These are phyloP conservation scores for Annulohypoxylon nitens DNA, from an alignment of 495 filamentous ascomycete species.

Conservation along the genomic window DNA sequence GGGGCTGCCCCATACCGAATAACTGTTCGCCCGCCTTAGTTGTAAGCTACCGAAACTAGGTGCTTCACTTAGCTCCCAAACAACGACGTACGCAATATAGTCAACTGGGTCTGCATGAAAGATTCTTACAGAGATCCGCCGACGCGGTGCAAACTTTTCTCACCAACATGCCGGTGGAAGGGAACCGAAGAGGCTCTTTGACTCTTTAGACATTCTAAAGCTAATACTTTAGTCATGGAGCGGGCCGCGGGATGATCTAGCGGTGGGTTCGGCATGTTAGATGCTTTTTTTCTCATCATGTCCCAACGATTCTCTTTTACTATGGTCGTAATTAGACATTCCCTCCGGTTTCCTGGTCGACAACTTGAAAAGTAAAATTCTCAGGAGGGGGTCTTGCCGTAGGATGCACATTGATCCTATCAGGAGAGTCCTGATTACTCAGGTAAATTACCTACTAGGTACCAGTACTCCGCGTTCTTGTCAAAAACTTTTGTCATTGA, in stretches of 20 bases:
- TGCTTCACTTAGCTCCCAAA: conserved; percentile 26
- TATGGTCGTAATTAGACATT: conserved; percentile 30
- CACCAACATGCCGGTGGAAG: conserved; percentile 26
- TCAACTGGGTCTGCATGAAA: conserved; percentile 24
- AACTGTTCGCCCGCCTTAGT: conserved; percentile 15
- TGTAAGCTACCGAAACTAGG: conserved; percentile 33
- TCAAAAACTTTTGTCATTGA: conserved; percentile 14
- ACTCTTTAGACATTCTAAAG: conserved; percentile 9
- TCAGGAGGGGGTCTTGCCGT: conserved; percentile 24
- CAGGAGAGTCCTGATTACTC: conserved; percentile 17
- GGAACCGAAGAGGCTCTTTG: conserved; percentile 10
- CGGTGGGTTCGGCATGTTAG: conserved; percentile 27
- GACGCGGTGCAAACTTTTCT: conserved; percentile 43
- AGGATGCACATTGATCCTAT: conserved; percentile 11
- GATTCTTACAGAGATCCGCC: conserved; percentile 27
- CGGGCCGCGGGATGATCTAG: conserved; percentile 42
- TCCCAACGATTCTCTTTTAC: conserved; percentile 27
- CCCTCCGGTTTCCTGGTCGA: conserved; percentile 42
- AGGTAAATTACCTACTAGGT: background rate
- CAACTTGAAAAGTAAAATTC: conserved; percentile 26
- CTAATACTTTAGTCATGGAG: conserved; percentile 41
- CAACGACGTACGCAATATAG: conserved; percentile 25
- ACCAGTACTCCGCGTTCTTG: conserved; percentile 2
- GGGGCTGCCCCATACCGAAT: conserved; percentile 31
- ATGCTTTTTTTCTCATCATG: conserved; percentile 20